Conservation (phyloP, 179 eudicot genomes). For the Actinidia chinensis region DNA sequence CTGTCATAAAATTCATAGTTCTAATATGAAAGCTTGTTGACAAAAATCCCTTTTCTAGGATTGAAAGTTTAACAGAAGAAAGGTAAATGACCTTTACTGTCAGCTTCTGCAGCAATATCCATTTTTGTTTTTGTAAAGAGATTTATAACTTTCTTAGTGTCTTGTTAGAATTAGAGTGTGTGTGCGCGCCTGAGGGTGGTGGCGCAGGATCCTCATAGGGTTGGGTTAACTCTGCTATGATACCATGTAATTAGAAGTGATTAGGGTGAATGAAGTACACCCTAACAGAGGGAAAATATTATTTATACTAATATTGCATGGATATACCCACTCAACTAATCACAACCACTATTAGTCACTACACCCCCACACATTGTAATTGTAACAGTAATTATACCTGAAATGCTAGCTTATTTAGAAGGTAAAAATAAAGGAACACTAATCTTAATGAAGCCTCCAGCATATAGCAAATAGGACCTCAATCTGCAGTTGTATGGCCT, state of each 20-base stretch:
- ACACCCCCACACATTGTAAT: no score
- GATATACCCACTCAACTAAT: no score
- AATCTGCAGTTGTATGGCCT: not conserved
- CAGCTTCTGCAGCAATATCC: not conserved
- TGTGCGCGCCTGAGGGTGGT: no score
- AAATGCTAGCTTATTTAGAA: not conserved
- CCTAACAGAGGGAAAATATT: no score
- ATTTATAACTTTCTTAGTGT: not conserved
- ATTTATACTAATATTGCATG: no score
- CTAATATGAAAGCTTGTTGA: not conserved
- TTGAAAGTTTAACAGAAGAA: not conserved
- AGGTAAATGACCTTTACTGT: not conserved
- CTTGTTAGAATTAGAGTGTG: not conserved
- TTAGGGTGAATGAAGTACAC: no score
- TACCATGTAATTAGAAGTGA: no score
- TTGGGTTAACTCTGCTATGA: no score
- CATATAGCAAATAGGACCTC: not conserved
- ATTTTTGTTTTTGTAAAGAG: not conserved
- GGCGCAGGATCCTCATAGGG: no score
- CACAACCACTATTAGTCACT: no score
- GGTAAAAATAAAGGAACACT: no score
- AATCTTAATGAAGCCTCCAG: no score
- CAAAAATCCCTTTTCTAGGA: not conserved
- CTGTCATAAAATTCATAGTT: not conserved
- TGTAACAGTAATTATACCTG: not conserved